These are phyloP conservation scores for Solanum corneliomulleri DNA, from an alignment of 257 asterid genomes.

Conservation along the genomic window DNA sequence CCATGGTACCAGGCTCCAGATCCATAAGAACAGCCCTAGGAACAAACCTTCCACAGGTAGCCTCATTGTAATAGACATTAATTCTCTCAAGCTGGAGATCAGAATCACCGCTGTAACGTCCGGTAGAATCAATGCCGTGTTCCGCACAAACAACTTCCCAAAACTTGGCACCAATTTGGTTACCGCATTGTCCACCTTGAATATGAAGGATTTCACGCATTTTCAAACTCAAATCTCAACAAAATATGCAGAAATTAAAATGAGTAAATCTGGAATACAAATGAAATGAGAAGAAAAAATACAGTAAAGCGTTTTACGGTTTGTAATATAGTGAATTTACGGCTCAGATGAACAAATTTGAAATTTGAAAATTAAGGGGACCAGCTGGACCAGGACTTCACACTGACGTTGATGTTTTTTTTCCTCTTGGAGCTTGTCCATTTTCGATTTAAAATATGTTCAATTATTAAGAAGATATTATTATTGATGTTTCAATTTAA, in stretches of 20 bases:
- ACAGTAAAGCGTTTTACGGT: neutral
- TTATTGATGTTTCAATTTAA: too few species aligned
- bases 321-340: neutral
- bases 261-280: too few species aligned
- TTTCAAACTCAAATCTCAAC: neutral
- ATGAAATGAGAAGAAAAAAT: too few species aligned
- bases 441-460: neutral
- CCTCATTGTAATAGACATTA: neutral
- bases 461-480: too few species aligned
- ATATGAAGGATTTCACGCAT: constrained; percentile 1
- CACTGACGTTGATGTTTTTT: neutral
- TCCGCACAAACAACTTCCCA: constrained; percentile 1
- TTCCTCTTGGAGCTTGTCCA: neutral
- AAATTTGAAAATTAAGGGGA: neutral
- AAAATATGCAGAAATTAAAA: neutral
- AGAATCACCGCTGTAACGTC: neutral
- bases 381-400: neutral
- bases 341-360: neutral
- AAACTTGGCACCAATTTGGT: constrained; percentile 1
- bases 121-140: neutral
- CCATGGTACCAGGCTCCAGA: neutral
- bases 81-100: neutral
- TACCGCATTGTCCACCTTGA: constrained; percentile 1
- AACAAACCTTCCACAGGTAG: neutral
- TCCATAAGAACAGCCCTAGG: neutral